Conservation (phyloP, 2,329 filamentous ascomycete species). For the Scytalidium sp. region DNA sequence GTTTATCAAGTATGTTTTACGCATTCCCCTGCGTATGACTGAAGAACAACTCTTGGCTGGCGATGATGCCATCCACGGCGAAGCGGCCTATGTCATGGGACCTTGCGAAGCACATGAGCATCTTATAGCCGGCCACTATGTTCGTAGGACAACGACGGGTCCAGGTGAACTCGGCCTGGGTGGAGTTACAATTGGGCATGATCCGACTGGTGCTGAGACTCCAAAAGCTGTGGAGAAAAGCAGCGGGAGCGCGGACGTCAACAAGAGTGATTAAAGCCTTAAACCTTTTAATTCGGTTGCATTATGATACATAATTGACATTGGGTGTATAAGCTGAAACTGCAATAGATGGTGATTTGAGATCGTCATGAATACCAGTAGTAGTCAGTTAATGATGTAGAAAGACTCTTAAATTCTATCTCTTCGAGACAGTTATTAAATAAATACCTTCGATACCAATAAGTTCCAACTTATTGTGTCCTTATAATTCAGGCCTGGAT, state of each 20-base stretch:
- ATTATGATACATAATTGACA: too few species aligned
- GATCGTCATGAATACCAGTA: too few species aligned
- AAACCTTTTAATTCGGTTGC: background rate
- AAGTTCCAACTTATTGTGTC: too few species aligned
- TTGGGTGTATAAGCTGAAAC: too few species aligned
- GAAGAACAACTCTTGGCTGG: slow-evolving; percentile 43
- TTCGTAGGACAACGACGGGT: slow-evolving; percentile 7
- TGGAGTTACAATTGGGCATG: slow-evolving; percentile 13
- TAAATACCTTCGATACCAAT: too few species aligned
- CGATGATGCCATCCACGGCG: slow-evolving; percentile 46
- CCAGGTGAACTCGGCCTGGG: slow-evolving; percentile 12
- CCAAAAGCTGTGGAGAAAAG: slow-evolving; percentile 3
- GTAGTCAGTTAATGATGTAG: too few species aligned
- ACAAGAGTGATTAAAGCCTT: background rate
- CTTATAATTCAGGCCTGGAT: too few species aligned
- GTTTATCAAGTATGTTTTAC: slow-evolving; percentile 47
- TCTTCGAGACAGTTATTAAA: too few species aligned
- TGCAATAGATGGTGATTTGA: too few species aligned
- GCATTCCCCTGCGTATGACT: slow-evolving; percentile 44
- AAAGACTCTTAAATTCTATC: too few species aligned
- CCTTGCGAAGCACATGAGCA: slow-evolving; percentile 17
- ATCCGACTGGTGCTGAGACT: slow-evolving; percentile 4
- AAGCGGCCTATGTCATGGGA: slow-evolving; percentile 35
- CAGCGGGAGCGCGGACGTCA: slow-evolving; percentile 3
- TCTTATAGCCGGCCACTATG: slow-evolving; percentile 13